These are phyloP conservation scores for Prototheca stagnorum DNA, from an alignment of 163 green algal species.

Conservation along the genomic window DNA sequence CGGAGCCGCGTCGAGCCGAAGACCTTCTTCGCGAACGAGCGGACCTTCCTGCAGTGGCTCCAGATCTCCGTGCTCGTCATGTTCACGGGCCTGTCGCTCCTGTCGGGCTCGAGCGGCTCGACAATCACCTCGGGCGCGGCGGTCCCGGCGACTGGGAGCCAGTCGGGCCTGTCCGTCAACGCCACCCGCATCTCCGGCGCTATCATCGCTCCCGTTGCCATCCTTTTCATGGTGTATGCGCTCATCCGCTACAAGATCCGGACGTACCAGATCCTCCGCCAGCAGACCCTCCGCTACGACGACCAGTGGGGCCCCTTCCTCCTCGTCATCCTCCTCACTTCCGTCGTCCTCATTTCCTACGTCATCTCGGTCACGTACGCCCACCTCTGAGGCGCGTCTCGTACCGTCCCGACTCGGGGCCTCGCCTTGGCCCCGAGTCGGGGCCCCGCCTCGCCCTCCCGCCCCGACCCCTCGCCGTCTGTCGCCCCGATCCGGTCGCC, in stretches of 20 bases:
- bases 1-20: conserved; percentile 55
- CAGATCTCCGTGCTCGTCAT: conserved; percentile 56
- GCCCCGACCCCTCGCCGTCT: too few species aligned
- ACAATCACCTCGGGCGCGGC: background rate
- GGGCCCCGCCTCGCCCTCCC: too few species aligned
- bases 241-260: conserved; percentile 59
- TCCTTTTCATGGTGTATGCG: conserved; percentile 57
- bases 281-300: conserved; percentile 50
- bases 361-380: conserved; percentile 17
- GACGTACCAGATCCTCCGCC: conserved; percentile 47
- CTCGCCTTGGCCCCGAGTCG: too few species aligned
- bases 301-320: conserved; percentile 55
- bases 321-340: conserved; percentile 28
- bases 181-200: conserved; percentile 37
- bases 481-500: too few species aligned
- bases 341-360: conserved; percentile 16
- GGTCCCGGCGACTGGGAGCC: background rate
- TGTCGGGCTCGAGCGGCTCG: background rate
- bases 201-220: conserved; percentile 49
- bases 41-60: conserved; percentile 74
- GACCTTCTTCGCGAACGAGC: conserved; percentile 74
- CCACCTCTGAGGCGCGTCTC: too few species aligned
- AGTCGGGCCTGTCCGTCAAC: background rate
- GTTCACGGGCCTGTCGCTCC: conserved; percentile 27
- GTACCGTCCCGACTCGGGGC: too few species aligned